These are phyloP conservation scores for Saccharomyces hybrid DNA, from an alignment of 1,139 yeast genomes.

Conservation along the genomic window DNA sequence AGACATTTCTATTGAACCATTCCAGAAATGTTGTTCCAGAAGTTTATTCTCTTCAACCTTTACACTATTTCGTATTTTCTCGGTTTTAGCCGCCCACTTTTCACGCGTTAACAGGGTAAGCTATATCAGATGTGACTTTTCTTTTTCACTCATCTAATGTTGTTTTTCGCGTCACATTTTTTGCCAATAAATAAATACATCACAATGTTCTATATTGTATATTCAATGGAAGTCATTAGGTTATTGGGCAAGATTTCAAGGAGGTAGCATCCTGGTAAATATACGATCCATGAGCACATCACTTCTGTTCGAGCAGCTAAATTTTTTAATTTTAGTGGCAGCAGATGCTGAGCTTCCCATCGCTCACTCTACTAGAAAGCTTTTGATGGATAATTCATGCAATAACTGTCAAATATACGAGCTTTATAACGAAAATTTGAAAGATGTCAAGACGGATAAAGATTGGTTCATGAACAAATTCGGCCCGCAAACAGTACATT, in stretches of 20 bases:
- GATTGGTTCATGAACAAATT: slow-evolving; percentile 4
- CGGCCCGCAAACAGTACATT: slow-evolving; percentile 31
- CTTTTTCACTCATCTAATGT: neutral
- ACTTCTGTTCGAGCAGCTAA: neutral
- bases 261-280: neutral
- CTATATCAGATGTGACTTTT: neutral
- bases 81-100: neutral
- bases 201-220: neutral
- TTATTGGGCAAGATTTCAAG: neutral
- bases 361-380: neutral
- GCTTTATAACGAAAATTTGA: neutral
- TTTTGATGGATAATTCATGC: neutral
- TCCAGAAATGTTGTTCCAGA: neutral
- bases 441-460: neutral
- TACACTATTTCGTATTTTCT: neutral
- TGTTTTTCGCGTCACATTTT: neutral
- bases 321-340: neutral
- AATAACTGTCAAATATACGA: neutral
- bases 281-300: neutral
- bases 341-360: neutral
- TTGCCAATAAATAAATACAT: neutral
- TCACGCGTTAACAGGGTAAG: neutral
- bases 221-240: neutral
- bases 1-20: neutral
- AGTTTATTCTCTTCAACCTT: neutral